These are phyloP conservation scores for Arxiozyma slooffiae DNA, from an alignment of 1,139 yeast genomes.

Conservation along the genomic window DNA sequence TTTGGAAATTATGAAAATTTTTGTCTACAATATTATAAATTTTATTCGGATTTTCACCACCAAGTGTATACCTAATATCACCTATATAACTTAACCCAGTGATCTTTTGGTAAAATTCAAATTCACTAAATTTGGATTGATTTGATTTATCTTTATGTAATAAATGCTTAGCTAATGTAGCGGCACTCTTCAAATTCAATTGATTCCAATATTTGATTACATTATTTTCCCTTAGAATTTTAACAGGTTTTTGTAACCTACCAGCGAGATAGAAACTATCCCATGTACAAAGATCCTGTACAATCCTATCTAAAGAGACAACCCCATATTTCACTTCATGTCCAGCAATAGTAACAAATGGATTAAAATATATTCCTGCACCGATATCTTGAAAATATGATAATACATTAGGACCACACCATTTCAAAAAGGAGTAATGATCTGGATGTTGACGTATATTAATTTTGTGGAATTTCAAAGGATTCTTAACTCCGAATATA, in stretches of 20 bases:
- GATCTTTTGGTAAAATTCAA: slow-evolving; percentile 61
- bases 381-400: no score
- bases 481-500: no score
- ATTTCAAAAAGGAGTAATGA: no score
- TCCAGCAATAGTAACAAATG: no score
- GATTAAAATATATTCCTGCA: no score
- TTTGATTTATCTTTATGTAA: slow-evolving; percentile 30
- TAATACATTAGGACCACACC: no score
- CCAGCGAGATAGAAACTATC: no score
- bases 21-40: slow-evolving; percentile 73
- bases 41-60: slow-evolving; percentile 86
- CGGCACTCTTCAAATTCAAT: slow-evolving; percentile 67
- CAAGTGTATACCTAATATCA: slow-evolving; percentile 70
- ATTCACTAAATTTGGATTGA: slow-evolving; percentile 42
- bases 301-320: no score
- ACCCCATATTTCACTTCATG: no score
- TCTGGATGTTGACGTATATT: no score
- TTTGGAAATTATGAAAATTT: slow-evolving; percentile 59
- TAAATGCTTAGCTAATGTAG: slow-evolving; percentile 57
- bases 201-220: slow-evolving; percentile 59
- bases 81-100: slow-evolving; percentile 72
- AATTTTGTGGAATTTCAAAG: no score
- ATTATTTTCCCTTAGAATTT: slow-evolving; percentile 55
- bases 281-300: no score
- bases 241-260: slow-evolving; percentile 89